Base-by-base conservation (phyloP, 1,139 yeast species). In the Trichomonascaceae sp. region DNA sequence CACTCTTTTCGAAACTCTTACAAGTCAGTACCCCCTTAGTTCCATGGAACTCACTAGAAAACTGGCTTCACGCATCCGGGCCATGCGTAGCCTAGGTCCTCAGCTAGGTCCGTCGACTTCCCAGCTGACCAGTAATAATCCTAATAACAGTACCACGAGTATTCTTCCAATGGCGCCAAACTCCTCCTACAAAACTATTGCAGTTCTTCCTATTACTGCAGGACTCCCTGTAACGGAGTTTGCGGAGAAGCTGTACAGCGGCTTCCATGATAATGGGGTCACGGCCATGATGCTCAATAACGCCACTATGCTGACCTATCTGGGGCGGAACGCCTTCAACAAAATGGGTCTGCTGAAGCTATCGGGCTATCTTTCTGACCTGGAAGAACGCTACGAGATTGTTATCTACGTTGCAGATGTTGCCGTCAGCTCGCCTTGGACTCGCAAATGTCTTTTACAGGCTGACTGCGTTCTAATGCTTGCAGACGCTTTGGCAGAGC, bases 271-370 rank as follows among this genome's bases (percentile, higher is more conserved):
- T 14, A 80, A 81, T 34, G 87, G 85, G 3, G 68, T 81, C 33
- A 65, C 74, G 5, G 93, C 82, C 1, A 75, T 79, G 35, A 72
- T 85, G 1, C 60, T 89, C 16, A 85, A 85, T 46, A 93, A 85
- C 50, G 77, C 93, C 0, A 69, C 87, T 0, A 76, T 87, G 1
- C 62, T 89, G 39, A 69, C 71, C 3, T 89, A 81, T 53, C 62
- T 89, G 39, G 98, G 98, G 1, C 70, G 87, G 36, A 84, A 87
- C 57, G 97, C 98, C 0, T 89, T 89, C 60, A 94, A 84, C 54
- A 87, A 77, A 46, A 65, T 89, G 39, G 84, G 95, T 0, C 74
- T 78, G 37, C 62, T 89, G 48, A 85, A 84, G 52, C 74, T 87
- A 41, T 72, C 92, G 31, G 95, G 96, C 0, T 82, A 79, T 49